Evolutionary conservation across 2,329 filamentous ascomycete genomes (phyloP), one percentile per base, ranked within the genome.

Genomic region (Mariannaea sp.): DNA sequence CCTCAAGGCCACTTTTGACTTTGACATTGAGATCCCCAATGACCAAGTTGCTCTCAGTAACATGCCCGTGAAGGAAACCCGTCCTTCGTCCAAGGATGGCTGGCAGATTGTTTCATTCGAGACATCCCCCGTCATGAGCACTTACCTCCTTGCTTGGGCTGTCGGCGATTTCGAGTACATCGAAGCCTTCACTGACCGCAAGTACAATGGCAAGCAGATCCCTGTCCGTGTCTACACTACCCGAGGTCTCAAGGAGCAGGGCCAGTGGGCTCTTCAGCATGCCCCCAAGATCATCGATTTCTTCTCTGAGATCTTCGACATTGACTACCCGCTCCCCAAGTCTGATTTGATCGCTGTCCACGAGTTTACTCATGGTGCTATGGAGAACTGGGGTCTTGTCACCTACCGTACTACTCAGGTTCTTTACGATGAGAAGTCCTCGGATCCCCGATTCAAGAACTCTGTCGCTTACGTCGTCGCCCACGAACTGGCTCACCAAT

Each of bases 131-230:
- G 75, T 92, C 65, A 97, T 97, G 92, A 94, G 90, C 76, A 96
- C 89, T 19, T 88, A 96, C 73, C 84, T 97, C 24, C 78, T 95
- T 20, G 92, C 92, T 17, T 97, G 94, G 94, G 92, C 93, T 17
- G 84, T 97, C 57, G 94, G 94, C 53, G 93, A 99, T 72, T 97
- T 99, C 60, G 93, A 97, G 74, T 96, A 96, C 66, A 86, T 97
- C 49, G 94, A 99, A 76, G 89, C 88, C 47, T 89, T 90, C 69
- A 99, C 94, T 3, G 83, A 91, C 68, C 87, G 93, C 64, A 87
- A 88, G 71, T 97, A 99, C 75, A 89, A 95, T 56, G 93, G 92
- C 68, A 92, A 92, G 77, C 87, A 84, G 68, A 83, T 99, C 27
- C 94, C 94, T 14, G 93, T 97, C 48, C 87, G 94, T 59, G 92